Base-by-base conservation (phyloP, 495 filamentous ascomycete species). In the Viridothelium virens region DNA sequence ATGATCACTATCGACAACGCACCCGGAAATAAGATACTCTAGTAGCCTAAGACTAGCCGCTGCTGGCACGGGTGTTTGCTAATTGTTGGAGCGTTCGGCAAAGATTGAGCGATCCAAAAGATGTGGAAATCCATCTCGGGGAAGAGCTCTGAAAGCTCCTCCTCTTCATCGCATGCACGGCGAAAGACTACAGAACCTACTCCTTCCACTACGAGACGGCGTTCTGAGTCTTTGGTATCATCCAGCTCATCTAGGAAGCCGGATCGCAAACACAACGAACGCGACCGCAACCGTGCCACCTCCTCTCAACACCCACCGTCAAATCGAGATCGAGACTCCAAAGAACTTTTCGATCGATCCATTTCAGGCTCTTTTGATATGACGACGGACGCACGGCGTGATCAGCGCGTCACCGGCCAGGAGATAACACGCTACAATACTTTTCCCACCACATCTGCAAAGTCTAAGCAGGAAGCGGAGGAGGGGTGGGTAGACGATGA, bases 231-330 rank as follows among this genome's bases (percentile, higher is more conserved):
- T 41, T 63, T 74, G 47, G 76, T 72, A 63, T 74, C 76, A 44
- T 66, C 70, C 25, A 69, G 66, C 48, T 76, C 77, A 63, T 79
- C 78, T 64, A 78, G 80, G 69, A 83, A 79, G 69, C 77, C 82
- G 48, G 75, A 81, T 76, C 78, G 82, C 75, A 80, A 82, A 83
- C 53, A 36, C 53, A 36, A 31, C 18, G 53, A 59, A 7, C 53
- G 53, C 76, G 81, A 83, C 78, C 81, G 82, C 78, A 77, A 81
- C 66, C 78, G 81, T 14, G 53, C 71, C 65, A 70, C 76, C 36
- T 74, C 77, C 7, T 77, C 79, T 14, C 67, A 73, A 66, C 78
- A 74, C 63, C 74, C 75, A 18, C 77, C 75, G 70, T 74, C 71
- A 67, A 67, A 66, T 10, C 53, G 53, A 7, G 53, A 59, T 6